These are phyloP conservation scores for Pyricularia sp. DNA, from an alignment of 2,329 filamentous ascomycete species.

Conservation along the genomic window DNA sequence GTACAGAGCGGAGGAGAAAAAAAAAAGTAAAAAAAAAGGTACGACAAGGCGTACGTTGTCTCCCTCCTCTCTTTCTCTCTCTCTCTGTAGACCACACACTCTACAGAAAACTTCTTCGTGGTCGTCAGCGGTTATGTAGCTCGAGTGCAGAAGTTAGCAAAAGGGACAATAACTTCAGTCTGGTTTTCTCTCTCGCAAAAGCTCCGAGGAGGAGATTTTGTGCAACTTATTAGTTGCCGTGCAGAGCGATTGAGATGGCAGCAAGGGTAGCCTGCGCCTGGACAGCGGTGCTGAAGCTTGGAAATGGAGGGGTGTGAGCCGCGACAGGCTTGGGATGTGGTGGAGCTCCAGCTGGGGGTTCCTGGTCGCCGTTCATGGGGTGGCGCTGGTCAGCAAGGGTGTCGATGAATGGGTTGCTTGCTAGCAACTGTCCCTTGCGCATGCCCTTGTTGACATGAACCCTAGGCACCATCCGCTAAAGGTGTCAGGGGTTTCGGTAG, in stretches of 20 bases:
- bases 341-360: conserved; percentile 28
- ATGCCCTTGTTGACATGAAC: background rate
- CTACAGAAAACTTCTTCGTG: background rate
- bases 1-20: background rate
- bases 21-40: background rate
- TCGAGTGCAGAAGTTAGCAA: background rate
- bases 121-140: background rate
- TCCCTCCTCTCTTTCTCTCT: background rate
- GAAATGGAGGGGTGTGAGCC: conserved; percentile 4
- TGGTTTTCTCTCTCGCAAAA: background rate
- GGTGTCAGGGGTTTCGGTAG: background rate
- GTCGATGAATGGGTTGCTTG: background rate
- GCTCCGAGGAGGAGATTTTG: conserved; percentile 23
- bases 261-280: conserved; percentile 4
- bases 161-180: background rate
- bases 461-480: background rate
- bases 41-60: background rate
- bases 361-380: conserved; percentile 8
- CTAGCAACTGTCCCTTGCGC: background rate
- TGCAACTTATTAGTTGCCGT: conserved; percentile 32
- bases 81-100: background rate
- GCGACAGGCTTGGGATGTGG: conserved; percentile 10
- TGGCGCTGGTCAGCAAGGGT: conserved; percentile 5
- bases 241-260: conserved; percentile 5
- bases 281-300: conserved; percentile 5